These are phyloP conservation scores for Rubia tinctorum DNA, from an alignment of 305 asterid species.

Conservation along the genomic window DNA sequence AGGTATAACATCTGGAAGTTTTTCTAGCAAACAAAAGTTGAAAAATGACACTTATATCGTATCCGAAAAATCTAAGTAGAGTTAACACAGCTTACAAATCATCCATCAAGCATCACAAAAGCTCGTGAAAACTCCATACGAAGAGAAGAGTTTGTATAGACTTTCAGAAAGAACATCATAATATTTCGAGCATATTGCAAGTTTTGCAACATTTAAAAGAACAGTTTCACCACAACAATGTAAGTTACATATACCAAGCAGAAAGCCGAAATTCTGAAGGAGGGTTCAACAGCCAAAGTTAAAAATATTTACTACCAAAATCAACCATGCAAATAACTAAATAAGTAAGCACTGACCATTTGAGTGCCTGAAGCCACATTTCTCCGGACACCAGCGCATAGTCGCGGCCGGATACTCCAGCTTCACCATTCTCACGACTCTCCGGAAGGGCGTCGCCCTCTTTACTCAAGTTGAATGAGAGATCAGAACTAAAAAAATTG, in stretches of 20 bases:
- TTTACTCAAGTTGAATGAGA: constrained; percentile 71
- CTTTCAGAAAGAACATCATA: background rate
- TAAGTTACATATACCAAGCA: background rate
- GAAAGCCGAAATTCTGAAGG: background rate
- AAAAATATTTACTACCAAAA: constrained; percentile 10
- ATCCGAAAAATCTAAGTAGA: background rate
- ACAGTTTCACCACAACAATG: background rate
- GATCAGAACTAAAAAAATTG: constrained; percentile 77
- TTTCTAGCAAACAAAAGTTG: background rate
- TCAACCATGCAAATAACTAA: background rate
- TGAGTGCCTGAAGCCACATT: constrained; percentile 84
- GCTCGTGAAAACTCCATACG: background rate
- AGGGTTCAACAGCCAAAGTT: background rate
- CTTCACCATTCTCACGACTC: constrained; percentile 59
- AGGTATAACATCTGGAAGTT: background rate
- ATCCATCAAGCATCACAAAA: background rate
- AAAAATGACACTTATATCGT: background rate
- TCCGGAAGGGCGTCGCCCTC: constrained; percentile 47
- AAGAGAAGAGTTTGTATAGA: background rate
- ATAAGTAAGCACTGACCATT: constrained; percentile 51
- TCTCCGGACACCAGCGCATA: constrained; percentile 88
- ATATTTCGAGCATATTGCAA: background rate
- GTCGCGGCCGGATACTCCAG: constrained; percentile 67
- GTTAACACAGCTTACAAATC: background rate
- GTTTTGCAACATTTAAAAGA: background rate